Evolutionary conservation across 2,329 filamentous ascomycete species (phyloP), one percentile per base, ranked within the genome.

Genomic region (Aspergillus calidoustus): DNA sequence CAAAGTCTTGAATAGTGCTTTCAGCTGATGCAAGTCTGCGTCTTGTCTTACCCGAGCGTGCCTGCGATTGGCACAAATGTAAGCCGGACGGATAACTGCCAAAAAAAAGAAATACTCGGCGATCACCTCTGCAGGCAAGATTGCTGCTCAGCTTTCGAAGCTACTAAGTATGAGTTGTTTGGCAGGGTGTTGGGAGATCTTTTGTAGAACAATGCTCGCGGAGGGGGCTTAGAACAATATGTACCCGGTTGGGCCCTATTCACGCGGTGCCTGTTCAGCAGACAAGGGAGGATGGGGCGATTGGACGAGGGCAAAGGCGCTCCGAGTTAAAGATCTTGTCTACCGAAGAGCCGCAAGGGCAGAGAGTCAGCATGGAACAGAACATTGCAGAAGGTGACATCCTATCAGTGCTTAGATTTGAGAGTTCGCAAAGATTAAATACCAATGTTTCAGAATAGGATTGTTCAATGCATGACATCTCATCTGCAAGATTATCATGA

Each of bases 11-110:
- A 41, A 44, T 61, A 38, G 49, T 31, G 34, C 34, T 57, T 62
- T 58, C 66, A 64, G 65, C 61, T 67, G 62, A 68, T 65, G 66
- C 66, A 62, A 64, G 66, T 48, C 63, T 68, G 66, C 64, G 60
- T 64, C 54, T 62, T 62, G 65, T 68, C 65, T 65, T 67, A 67
- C 66, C 56, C 19, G 54, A 52, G n/a, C 17, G n/a, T 53, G 54
- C 54, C 23, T 55, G 44, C 46, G 49, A 51, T 56, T 54, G 61
- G 57, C 19, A 54, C 50, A 51, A 52, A 54, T 34, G 48, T 48
- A 34, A 61, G 59, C 28, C 41, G 25, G 49, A 61, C 49, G 44
- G 49, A 57, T 54, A 57, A 41, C 54, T 31, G 49, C 47, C 53
- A 52, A 49, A 48, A 48, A 43, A 52, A 43, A 30, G 23, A 46